Percentiles rank a stretch among this genome's conserved stretches.
Evolutionary conservation across 257 asterid genomes (phyloP).

Genomic region (Ajuga chamaepitys): DNA sequence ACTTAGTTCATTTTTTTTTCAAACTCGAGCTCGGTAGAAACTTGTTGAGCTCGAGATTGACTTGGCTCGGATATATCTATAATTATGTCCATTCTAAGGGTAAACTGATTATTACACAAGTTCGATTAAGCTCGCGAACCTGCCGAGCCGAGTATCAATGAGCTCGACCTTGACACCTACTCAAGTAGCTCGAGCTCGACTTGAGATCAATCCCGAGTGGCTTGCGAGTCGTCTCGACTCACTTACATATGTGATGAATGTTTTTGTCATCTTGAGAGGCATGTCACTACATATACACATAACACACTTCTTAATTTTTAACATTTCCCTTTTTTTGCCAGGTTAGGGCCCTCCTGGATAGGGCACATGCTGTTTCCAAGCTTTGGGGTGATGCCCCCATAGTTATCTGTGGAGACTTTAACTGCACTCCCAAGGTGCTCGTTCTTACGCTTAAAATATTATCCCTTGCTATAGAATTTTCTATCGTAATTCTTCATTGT

Average conservation of each 20-base stretch:
- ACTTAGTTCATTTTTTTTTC: too few species aligned
- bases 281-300: background rate
- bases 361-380: slow-evolving; percentile 72
- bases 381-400: slow-evolving; percentile 92
- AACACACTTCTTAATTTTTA: background rate
- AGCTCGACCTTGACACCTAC: too few species aligned
- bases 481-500: slow-evolving; percentile 8
- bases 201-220: too few species aligned
- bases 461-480: slow-evolving; percentile 12
- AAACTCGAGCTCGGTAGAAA: too few species aligned
- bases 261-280: background rate
- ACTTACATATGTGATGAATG: background rate
- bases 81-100: too few species aligned
- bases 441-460: slow-evolving; percentile 3
- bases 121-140: too few species aligned
- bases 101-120: too few species aligned
- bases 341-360: slow-evolving; percentile 79
- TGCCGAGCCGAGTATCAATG: too few species aligned
- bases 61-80: too few species aligned
- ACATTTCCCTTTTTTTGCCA: slow-evolving; percentile 38
- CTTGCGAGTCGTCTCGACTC: too few species aligned
- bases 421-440: slow-evolving; percentile 83
- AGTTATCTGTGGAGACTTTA: slow-evolving; percentile 91
- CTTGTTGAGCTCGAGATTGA: too few species aligned
- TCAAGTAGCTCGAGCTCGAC: too few species aligned